Evolutionary conservation across 306 rosid genomes (phyloP).

Genomic region (Gleditsia sinensis): DNA sequence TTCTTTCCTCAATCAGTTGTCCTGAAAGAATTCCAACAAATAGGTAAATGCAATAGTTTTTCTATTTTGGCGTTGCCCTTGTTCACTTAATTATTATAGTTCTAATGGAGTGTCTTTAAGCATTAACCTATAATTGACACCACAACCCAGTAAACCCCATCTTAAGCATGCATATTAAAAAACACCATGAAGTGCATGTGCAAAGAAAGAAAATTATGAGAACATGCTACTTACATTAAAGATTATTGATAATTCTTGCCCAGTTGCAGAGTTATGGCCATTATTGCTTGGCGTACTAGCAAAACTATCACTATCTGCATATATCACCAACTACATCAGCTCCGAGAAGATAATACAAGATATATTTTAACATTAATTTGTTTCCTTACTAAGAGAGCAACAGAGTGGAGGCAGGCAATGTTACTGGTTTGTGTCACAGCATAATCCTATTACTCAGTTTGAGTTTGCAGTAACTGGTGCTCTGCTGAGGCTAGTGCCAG

Average conservation of each 20-base stretch:
- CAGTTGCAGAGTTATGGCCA: conserved; percentile 27
- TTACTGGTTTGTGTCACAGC: conserved; percentile 36
- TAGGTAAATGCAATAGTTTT: not conserved
- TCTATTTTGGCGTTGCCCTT: not conserved
- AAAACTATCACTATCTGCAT: conserved; percentile 40
- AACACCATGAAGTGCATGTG: not conserved
- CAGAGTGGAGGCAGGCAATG: conserved; percentile 39
- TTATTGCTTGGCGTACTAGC: conserved; percentile 40
- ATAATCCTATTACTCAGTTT: conserved; percentile 44
- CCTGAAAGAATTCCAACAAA: not conserved
- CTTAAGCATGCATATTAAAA: not conserved
- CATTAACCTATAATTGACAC: not conserved
- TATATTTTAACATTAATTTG: conserved; percentile 1
- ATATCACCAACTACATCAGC: conserved; percentile 14
- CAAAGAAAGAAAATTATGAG: not conserved
- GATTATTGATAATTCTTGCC: conserved; percentile 25
- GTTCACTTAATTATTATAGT: not conserved
- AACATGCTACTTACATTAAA: conserved; percentile 32
- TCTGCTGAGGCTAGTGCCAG: conserved; percentile 42
- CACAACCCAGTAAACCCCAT: conserved; percentile 4
- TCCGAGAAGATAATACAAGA: not conserved
- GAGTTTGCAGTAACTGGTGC: conserved; percentile 37
- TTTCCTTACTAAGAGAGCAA: conserved; percentile 36
- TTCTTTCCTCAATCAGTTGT: not conserved
- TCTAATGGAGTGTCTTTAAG: not conserved